Evolutionary conservation across 73 alveolate genomes (phyloP).

Genomic region (Tetrahymena malaccensis): DNA sequence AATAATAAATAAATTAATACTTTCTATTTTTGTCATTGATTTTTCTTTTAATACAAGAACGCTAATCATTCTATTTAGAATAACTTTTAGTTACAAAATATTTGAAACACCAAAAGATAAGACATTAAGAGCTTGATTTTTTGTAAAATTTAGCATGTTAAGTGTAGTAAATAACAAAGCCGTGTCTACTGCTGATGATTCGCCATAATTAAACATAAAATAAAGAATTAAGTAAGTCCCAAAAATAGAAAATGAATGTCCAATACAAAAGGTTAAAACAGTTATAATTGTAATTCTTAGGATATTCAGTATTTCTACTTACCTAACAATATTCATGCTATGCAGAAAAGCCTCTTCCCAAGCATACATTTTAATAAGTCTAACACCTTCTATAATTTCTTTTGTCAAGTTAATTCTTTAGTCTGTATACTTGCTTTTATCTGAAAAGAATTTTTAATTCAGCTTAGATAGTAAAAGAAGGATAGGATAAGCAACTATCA

Average conservation of each 20-base stretch:
- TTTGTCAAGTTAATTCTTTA: conserved; percentile 7
- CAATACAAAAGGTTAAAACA: not conserved
- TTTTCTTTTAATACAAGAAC: not conserved
- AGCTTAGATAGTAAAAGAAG: not conserved
- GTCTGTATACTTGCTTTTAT: not conserved
- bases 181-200: not conserved
- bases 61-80: not conserved
- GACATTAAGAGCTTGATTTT: not conserved
- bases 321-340: not conserved
- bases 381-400: conserved; percentile 10
- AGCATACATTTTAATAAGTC: conserved; percentile 26
- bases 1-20: not conserved
- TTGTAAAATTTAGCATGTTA: not conserved
- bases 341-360: conserved; percentile 10
- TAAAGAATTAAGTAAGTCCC: not conserved
- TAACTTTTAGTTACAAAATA: not conserved
- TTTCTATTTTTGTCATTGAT: not conserved
- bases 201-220: not conserved
- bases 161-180: not conserved
- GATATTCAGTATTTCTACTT: not conserved
- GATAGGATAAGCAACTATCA: not conserved
- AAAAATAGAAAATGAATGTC: not conserved
- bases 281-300: not conserved
- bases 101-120: not conserved
- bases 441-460: not conserved